phyloP scores from a whole-genome alignment of 2,329 filamentous ascomycete species.

The Ceratocystis cacaofunesta region DNA sequence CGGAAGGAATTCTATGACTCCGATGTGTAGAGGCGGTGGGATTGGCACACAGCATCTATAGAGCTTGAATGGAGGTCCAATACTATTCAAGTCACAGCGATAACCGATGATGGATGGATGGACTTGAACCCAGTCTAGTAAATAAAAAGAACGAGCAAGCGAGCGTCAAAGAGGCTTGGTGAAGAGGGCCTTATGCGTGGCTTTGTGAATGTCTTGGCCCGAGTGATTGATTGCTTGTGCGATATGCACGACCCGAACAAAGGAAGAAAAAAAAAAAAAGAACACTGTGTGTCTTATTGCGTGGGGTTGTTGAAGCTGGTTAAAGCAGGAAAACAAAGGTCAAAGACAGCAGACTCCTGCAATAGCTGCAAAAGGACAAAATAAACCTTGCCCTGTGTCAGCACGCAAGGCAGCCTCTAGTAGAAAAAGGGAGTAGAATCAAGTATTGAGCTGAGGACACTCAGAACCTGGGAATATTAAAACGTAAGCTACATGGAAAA shows the following conservation, averaged over 20 bases:
- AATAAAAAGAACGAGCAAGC: too few species aligned
- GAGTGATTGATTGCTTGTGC: not conserved
- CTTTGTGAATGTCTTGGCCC: not conserved
- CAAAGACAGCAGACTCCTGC: too few species aligned
- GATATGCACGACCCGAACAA: not conserved
- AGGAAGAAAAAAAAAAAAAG: not conserved
- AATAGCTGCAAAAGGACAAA: not conserved
- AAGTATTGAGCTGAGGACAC: too few species aligned
- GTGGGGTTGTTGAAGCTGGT: not conserved
- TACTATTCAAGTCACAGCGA: not conserved
- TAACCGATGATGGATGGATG: not conserved
- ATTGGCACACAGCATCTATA: not conserved
- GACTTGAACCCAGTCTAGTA: not conserved
- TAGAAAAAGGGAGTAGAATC: not conserved
- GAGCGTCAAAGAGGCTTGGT: not conserved
- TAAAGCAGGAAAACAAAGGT: not conserved
- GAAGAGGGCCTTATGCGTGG: not conserved
- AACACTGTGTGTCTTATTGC: not conserved
- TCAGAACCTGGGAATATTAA: not conserved
- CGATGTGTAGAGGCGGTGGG: not conserved
- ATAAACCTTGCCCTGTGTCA: not conserved
- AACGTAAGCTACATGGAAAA: not conserved
- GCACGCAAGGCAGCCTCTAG: too few species aligned
- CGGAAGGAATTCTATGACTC: not conserved
- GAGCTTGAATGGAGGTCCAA: not conserved